A percentile compares a stretch with the other conserved stretches of the same genome.
Conservation (phyloP, 1,284 basidiomycete species). For the Trametes polyzona region DNA sequence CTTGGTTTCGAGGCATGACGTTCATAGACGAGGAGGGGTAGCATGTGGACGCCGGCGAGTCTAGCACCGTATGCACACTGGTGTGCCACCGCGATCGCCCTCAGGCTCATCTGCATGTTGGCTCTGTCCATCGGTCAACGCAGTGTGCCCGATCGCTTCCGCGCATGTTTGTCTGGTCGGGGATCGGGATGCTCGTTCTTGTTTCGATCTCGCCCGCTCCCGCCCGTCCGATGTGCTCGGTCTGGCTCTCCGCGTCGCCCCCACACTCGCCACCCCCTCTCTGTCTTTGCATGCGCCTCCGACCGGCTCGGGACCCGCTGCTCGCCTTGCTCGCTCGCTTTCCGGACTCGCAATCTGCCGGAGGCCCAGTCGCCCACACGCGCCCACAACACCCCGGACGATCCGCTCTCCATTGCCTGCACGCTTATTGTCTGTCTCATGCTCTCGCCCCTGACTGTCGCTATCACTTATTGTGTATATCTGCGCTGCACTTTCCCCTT, state of each 20-base stretch:
- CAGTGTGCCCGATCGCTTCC: constrained; percentile 9
- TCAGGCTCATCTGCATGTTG: constrained; percentile 4
- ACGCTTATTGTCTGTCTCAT: constrained; percentile 17
- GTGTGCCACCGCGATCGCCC: not conserved
- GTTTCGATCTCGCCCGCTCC: constrained; percentile 11
- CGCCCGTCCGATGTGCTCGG: constrained; percentile 16
- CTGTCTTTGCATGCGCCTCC: constrained; percentile 13
- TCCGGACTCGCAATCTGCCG: not conserved
- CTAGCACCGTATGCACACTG: constrained; percentile 1
- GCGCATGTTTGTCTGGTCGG: constrained; percentile 5
- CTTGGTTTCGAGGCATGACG: not conserved
- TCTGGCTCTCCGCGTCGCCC: constrained; percentile 6
- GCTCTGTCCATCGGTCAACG: constrained; percentile 14
- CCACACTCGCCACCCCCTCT: constrained; percentile 7
- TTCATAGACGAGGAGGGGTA: not conserved
- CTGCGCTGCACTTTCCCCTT: constrained; percentile 11
- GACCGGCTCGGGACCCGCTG: constrained; percentile 15
- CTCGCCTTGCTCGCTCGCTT: not conserved
- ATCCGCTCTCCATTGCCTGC: constrained; percentile 13
- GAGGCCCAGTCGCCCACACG: constrained; percentile 10
- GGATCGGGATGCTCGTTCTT: constrained; percentile 4
- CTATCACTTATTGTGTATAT: constrained; percentile 28
- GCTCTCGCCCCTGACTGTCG: constrained; percentile 13
- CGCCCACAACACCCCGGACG: constrained; percentile 17
- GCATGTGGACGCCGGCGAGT: not conserved